phyloP scores from a whole-genome alignment of 139 green algal species.

The Spirogloea muscicola region DNA sequence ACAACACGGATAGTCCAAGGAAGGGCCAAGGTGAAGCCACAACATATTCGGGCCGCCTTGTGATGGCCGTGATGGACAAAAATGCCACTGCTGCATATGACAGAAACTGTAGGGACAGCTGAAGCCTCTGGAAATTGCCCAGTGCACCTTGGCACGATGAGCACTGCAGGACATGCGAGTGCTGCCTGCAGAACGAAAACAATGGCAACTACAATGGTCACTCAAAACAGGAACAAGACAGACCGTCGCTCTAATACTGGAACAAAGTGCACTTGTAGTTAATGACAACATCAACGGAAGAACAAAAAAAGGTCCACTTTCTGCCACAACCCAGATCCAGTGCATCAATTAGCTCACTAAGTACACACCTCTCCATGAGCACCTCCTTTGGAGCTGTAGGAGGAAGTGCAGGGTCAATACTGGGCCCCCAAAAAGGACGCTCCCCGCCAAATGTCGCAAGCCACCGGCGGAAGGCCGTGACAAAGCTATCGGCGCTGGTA shows the following conservation, averaged over 20 bases:
- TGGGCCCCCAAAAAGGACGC: not conserved
- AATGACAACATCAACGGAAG: no score
- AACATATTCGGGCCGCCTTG: not conserved
- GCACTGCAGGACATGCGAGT: slow-evolving; percentile 9
- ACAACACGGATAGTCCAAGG: not conserved
- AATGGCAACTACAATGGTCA: not conserved
- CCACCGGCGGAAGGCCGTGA: slow-evolving; percentile 33
- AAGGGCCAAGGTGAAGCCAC: not conserved
- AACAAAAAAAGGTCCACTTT: no score
- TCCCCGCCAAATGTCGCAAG: slow-evolving; percentile 7
- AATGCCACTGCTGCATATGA: not conserved
- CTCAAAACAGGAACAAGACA: not conserved
- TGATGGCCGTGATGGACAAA: not conserved
- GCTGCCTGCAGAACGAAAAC: not conserved
- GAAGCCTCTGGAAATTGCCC: not conserved
- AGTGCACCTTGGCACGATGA: not conserved
- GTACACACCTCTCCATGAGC: slow-evolving; percentile 34
- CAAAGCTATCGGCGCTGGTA: slow-evolving; percentile 23
- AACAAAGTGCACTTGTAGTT: no score
- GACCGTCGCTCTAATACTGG: no score
- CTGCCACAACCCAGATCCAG: not conserved
- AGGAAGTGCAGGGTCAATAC: not conserved
- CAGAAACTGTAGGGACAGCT: not conserved
- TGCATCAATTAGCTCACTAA: not conserved
- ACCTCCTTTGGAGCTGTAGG: slow-evolving; percentile 7